These are phyloP conservation scores for Verticillium tricorpus DNA, from an alignment of 2,329 filamentous ascomycete genomes.

Conservation along the genomic window DNA sequence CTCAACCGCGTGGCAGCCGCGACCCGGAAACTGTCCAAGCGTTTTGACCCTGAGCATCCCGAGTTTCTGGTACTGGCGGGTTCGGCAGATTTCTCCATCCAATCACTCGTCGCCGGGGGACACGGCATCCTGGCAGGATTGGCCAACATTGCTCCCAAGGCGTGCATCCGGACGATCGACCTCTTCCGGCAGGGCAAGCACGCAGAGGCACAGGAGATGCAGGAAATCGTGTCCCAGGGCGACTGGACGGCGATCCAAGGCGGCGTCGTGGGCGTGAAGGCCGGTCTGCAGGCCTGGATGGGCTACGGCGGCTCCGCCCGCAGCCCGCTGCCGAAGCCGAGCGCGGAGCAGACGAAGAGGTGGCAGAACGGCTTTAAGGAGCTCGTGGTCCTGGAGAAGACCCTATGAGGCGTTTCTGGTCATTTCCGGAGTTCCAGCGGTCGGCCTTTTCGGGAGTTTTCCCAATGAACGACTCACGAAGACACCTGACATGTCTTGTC, in stretches of 20 bases:
- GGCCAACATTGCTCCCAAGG: slow-evolving; percentile 64
- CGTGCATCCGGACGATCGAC: slow-evolving; percentile 56
- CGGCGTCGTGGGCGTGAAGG: slow-evolving; percentile 66
- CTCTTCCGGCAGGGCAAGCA: slow-evolving; percentile 55
- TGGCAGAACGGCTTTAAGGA: slow-evolving; percentile 55
- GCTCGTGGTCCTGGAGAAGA: slow-evolving; percentile 46
- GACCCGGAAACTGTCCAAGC: slow-evolving; percentile 35
- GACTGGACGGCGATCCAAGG: slow-evolving; percentile 68
- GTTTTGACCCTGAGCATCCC: slow-evolving; percentile 27
- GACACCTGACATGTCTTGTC: neutral
- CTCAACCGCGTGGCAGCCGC: slow-evolving; percentile 59
- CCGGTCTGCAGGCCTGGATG: slow-evolving; percentile 55
- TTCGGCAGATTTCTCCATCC: slow-evolving; percentile 69
- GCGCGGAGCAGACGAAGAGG: slow-evolving; percentile 38
- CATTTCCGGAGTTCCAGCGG: neutral
- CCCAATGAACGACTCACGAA: too few relatives aligned
- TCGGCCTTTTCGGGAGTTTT: neutral
- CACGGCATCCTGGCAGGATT: slow-evolving; percentile 69
- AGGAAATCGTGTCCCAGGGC: slow-evolving; percentile 56
- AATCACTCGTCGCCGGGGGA: slow-evolving; percentile 65
- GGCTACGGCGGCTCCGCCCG: slow-evolving; percentile 54
- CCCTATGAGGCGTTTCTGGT: slow-evolving; percentile 23
- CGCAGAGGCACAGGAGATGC: slow-evolving; percentile 46
- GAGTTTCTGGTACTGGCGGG: slow-evolving; percentile 68
- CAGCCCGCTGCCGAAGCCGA: slow-evolving; percentile 48